Evolutionary conservation across 169 alveolate genomes (phyloP), one percentile per base, ranked within the genome.

Genomic region (Cyclospora cayetanensis): DNA sequence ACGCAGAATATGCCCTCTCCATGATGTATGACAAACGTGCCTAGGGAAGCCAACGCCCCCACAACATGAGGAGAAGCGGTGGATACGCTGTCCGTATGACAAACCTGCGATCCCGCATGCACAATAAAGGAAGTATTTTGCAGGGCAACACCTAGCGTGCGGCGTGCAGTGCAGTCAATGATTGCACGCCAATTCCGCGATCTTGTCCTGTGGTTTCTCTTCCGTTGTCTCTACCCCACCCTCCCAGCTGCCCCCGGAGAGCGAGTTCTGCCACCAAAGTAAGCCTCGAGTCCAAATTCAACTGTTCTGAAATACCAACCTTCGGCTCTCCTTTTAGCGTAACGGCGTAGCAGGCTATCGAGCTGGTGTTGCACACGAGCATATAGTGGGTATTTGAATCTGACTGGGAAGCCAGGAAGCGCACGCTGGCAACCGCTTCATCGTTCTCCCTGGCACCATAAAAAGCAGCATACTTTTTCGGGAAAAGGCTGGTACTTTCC

Each of bases 1-100:
- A 76, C 84, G 25, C 90, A 90, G 43, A 90, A 90, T 18, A 90
- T 90, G 50, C 93, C 93, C 25, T 76, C 85, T 42, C 76, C 93
- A 50, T 63, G 90, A 29, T 76, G 93, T 25, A 90, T 74, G 29
- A 77, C 84, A 15, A 76, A 53, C 88, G 88, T 79, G 27, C 88
- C 88, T 29, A 79, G 72, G 20, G 88, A 79, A 9, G 88, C 72
- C 88, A 79, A 46, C 50, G 70, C 70, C 72, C 88, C 42, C 50
- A 79, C 88, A 46, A 79, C 88, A 15, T 46, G 50, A 79, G 72
- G 35, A 15, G 88, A 79, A 34, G 72, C 88, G 22, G 70, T 27
- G 34, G 88, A 70, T 27, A 79, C 70, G 46, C 43, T 79, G 88
- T 79, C 88, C 50, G 88, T 79, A 35, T 79, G 88, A 22, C 65